Conservation (phyloP, 441 rosid species). For the Raphanus hybrid region DNA sequence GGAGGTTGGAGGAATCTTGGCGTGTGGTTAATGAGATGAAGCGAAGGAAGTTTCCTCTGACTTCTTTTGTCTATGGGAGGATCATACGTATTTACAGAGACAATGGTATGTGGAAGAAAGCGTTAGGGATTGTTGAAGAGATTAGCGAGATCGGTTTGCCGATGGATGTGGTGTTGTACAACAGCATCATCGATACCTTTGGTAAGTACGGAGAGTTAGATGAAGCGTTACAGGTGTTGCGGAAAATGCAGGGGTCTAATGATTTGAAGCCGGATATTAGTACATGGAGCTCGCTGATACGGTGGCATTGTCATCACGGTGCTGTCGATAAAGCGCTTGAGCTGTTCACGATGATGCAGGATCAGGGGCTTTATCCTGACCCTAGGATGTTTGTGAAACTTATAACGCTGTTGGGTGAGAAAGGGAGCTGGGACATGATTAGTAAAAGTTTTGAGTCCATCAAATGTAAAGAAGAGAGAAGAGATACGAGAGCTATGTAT, state of each 20-base stretch:
- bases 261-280: slow-evolving; percentile 57
- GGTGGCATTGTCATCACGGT: slow-evolving; percentile 72
- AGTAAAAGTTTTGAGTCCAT: slow-evolving; percentile 50
- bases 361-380: slow-evolving; percentile 66
- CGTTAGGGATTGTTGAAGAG: slow-evolving; percentile 62
- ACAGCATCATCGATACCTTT: slow-evolving; percentile 64
- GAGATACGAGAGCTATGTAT: slow-evolving; percentile 51
- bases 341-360: slow-evolving; percentile 62
- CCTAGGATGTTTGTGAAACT: slow-evolving; percentile 60
- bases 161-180: slow-evolving; percentile 59
- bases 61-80: slow-evolving; percentile 58
- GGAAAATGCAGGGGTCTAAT: slow-evolving; percentile 50
- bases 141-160: slow-evolving; percentile 54
- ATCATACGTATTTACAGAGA: slow-evolving; percentile 71
- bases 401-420: slow-evolving; percentile 62
- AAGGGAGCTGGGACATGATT: slow-evolving; percentile 63
- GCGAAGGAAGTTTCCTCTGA: slow-evolving; percentile 44
- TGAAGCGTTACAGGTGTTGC: slow-evolving; percentile 58
- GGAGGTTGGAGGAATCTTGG: slow-evolving; percentile 70
- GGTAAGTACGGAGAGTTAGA: slow-evolving; percentile 64
- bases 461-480: slow-evolving; percentile 48
- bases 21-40: slow-evolving; percentile 61
- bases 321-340: slow-evolving; percentile 51
- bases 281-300: slow-evolving; percentile 69
- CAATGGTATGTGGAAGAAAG: slow-evolving; percentile 87